A percentile compares a stretch with the other conserved stretches of the same genome.
Evolutionary conservation across 2,329 filamentous ascomycete species (phyloP).

Genomic region (Apiospora malaysiana): DNA sequence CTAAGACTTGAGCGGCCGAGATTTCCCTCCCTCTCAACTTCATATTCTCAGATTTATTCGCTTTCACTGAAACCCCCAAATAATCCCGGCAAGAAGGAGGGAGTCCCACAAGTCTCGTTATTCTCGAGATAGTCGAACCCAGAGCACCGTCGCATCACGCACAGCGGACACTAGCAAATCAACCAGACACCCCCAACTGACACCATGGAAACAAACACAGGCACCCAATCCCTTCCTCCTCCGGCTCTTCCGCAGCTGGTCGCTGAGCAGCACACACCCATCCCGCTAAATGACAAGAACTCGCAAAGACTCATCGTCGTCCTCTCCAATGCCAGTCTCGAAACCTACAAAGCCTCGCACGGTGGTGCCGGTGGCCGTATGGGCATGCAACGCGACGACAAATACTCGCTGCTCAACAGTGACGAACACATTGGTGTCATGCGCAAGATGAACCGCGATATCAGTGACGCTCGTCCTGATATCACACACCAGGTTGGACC

Average conservation of each 20-base stretch:
- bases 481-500: conserved; percentile 93
- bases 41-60: background rate
- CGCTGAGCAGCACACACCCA: conserved; percentile 88
- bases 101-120: background rate
- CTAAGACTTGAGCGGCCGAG: background rate
- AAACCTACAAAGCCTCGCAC: conserved; percentile 93
- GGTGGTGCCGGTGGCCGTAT: conserved; percentile 65
- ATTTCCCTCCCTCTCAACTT: background rate
- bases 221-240: conserved; percentile 93
- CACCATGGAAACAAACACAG: conserved; percentile 51
- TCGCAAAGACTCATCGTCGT: conserved; percentile 92
- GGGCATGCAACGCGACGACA: conserved; percentile 79
- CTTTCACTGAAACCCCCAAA: background rate
- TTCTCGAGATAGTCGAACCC: background rate
- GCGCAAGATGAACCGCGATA: conserved; percentile 99
- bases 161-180: background rate
- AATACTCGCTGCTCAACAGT: conserved; percentile 97
- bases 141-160: background rate
- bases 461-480: conserved; percentile 95
- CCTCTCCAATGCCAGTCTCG: conserved; percentile 93
- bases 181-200: conserved; percentile 25
- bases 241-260: conserved; percentile 90
- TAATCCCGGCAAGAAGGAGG: background rate
- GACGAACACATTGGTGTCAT: conserved; percentile 99
- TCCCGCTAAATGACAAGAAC: conserved; percentile 86